Conservation (phyloP, 495 filamentous ascomycete species). For the Aspergillus leporis region DNA sequence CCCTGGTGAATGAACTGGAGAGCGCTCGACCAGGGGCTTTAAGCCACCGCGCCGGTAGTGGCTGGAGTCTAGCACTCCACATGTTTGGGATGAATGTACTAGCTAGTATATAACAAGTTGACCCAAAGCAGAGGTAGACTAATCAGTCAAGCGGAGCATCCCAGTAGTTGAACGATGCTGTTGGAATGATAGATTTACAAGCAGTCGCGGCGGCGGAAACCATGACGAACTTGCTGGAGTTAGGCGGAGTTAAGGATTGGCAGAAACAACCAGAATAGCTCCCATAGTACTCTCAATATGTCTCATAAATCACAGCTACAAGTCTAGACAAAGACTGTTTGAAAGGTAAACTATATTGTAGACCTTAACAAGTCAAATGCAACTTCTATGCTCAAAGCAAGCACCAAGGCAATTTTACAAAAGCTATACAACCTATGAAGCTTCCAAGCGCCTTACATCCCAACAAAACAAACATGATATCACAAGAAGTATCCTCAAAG, state of each 20-base stretch:
- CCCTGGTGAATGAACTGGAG: constrained; percentile 32
- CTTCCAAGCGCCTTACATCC: background rate
- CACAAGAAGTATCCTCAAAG: background rate
- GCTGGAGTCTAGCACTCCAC: constrained; percentile 34
- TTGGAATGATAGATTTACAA: background rate
- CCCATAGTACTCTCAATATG: background rate
- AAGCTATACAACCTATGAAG: background rate
- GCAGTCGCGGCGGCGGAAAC: background rate
- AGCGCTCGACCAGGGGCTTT: constrained; percentile 28
- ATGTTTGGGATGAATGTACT: constrained; percentile 16
- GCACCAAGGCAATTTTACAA: background rate
- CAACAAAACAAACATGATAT: background rate
- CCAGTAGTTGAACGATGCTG: background rate
- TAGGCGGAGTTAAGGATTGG: constrained; percentile 36
- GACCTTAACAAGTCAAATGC: no score
- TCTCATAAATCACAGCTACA: background rate
- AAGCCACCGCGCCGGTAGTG: constrained; percentile 23
- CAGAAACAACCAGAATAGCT: constrained; percentile 5
- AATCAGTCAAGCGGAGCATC: background rate
- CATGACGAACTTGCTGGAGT: constrained; percentile 32
- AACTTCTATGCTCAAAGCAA: background rate
- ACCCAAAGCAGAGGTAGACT: background rate
- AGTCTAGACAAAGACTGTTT: no score
- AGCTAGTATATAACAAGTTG: background rate
- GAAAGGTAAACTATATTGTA: no score